Base-by-base conservation (phyloP, 169 alveolate genomes). In the Eimeria falciformis region DNA sequence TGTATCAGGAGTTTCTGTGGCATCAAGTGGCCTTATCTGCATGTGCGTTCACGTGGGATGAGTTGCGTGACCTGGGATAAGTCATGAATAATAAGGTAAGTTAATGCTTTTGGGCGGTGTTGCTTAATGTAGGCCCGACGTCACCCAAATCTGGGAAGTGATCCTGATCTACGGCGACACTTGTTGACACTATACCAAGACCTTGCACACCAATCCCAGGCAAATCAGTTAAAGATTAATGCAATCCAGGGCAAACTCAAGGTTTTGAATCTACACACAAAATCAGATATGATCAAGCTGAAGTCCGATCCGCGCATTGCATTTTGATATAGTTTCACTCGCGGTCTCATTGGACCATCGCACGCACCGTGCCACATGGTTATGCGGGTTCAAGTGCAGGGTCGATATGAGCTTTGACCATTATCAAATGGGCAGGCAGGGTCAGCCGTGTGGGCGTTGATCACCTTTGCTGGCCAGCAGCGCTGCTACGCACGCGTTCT, bases 281-380 rank as follows among this genome's bases (percentile, higher is more conserved):
- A 89, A 37, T 45, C 93, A 11, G 90, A 89, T 25, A 89, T 89
- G 93, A 75, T 77, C 45, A 89, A 89, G 62, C 78, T 69, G 43
- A 82, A 89, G 82, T 69, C 85, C 1, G 93, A 89, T 50, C 93
- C 93, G 33, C 58, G 93, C 23, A 69, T 89, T 11, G 93, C 83
- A 25, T 58, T 89, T 23, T 89, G 73, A 65, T 17, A 4, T 6
- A 2, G 37, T 27, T 33, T 68, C 40, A 33, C 40, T 33, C 40
- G 40, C 40, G 40, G 40, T 33, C 40, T 2, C 40, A 33, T 33
- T 33, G 40, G 40, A 33, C 40, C 40, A 33, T 33, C 40, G 40
- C 40, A 33, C 2, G 40, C 40, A 2, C 2, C 4, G 40, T 33
- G 40, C 40, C 40, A 33, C 40, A 33, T 33, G 40, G 40, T 33